phyloP scores from a whole-genome alignment of 768 basidiomycete genomes.

The Mycena crocata region DNA sequence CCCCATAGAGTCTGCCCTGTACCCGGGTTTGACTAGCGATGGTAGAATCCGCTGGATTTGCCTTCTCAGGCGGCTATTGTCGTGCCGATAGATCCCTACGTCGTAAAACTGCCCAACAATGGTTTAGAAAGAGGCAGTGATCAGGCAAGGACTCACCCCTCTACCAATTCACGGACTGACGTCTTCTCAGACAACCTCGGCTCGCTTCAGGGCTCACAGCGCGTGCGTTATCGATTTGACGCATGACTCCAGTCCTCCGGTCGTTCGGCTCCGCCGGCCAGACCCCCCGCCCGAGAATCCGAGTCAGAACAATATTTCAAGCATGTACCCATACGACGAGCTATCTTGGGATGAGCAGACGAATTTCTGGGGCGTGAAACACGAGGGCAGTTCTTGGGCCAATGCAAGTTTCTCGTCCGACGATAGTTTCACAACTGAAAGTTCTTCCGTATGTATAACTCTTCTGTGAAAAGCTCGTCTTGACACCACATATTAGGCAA shows the following conservation, averaged over 20 bases:
- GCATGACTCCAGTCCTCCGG: conserved; percentile 5
- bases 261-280: conserved; percentile 27
- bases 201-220: conserved; percentile 1
- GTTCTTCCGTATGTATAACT: not conserved
- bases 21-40: not conserved
- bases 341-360: not conserved
- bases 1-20: not conserved
- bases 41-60: conserved; percentile 4
- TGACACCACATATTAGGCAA: not conserved
- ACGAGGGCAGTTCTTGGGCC: conserved; percentile 4
- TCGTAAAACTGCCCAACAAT: conserved; percentile 13
- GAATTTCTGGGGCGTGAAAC: conserved; percentile 6
- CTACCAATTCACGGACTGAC: not conserved
- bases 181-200: conserved; percentile 1
- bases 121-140: not conserved
- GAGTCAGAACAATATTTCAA: conserved; percentile 15
- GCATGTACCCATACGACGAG: conserved; percentile 14
- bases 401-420: conserved; percentile 24
- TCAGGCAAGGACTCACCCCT: conserved; percentile 1
- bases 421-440: conserved; percentile 9
- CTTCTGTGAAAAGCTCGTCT: too few species aligned
- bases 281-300: conserved; percentile 5
- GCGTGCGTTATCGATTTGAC: conserved; percentile 1
- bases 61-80: not conserved
- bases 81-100: not conserved